These are phyloP conservation scores for Taphrina pruni DNA, from an alignment of 1,139 yeast species.

Conservation along the genomic window DNA sequence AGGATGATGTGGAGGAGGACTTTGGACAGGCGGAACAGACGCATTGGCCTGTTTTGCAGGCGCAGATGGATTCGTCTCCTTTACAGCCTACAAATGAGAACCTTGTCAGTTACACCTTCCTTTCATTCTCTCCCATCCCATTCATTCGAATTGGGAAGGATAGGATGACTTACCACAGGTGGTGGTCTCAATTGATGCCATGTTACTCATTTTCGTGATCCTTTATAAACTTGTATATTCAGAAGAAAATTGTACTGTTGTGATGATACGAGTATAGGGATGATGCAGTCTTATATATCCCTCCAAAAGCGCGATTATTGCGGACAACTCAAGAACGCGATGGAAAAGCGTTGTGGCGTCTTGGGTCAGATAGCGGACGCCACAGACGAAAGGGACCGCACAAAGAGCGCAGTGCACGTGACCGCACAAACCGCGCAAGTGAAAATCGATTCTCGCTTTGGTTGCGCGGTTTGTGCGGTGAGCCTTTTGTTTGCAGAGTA, in stretches of 20 bases:
- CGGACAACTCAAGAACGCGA: not conserved
- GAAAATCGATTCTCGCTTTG: no score
- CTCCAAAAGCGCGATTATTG: not conserved
- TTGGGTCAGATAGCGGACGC: not conserved
- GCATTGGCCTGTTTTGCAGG: constrained; percentile 34
- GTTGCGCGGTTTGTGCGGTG: no score
- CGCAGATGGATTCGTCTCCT: constrained; percentile 40
- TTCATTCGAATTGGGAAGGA: no score
- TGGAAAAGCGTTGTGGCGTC: not conserved
- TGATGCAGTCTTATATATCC: not conserved
- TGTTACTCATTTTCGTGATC: not conserved
- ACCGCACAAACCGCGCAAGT: constrained; percentile 10
- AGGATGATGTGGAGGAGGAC: not conserved
- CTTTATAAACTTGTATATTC: no score
- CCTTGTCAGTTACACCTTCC: constrained; percentile 2
- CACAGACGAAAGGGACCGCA: not conserved
- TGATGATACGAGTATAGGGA: not conserved
- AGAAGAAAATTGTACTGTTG: no score
- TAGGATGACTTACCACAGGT: constrained; percentile 12
- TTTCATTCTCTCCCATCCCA: no score
- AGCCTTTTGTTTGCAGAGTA: no score
- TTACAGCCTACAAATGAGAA: constrained; percentile 17
- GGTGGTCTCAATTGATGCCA: constrained; percentile 24
- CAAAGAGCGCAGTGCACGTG: constrained; percentile 14
- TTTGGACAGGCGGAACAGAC: constrained; percentile 32